Evolutionary conservation across 2,329 filamentous ascomycete species (phyloP), one percentile per base, ranked within the genome.

Genomic region (Aspergillus terreus): DNA sequence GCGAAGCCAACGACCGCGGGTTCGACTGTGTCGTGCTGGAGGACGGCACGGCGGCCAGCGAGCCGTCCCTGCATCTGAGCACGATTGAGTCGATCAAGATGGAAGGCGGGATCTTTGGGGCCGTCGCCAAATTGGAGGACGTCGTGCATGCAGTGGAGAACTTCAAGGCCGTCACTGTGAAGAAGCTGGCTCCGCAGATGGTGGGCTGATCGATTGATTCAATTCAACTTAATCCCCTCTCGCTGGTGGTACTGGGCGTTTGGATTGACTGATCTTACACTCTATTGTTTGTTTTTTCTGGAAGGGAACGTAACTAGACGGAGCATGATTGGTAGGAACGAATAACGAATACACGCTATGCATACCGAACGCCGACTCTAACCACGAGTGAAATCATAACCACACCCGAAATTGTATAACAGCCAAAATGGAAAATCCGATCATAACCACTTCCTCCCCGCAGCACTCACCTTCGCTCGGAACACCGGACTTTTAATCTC

Each of bases 401-500:
- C 27, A 30, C 27, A 11, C 27, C 27, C 7, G 10, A 30, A 30
- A 4, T 10, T 30, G 27, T 30, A 30, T 10, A 30, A 47, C 38
- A 50, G 50, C 17, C 42, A 21, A 46, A 30, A 30, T 44, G 46
- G 25, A 50, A 36, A 38, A 48, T 46, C 15, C 15, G 32, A 46
- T 79, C 72, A 96, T 52, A 96, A 71, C 74, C 94, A 96, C 73
- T 97, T 99, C 75, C 90, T 90, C 60, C 91, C 94, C 0, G 92
- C 92, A 2, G 90, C 90, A 1, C 84, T 85, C 17, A 99, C 91
- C 64, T 88, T 83, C 50, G 82, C 78, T 59, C 89, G 81, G 70
- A 99, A 99, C 1, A 96, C 82, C 0, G 90, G 88, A 71, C 92
- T 97, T 66, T 81, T 84, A 47, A 99, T 85, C 61, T 89, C 86